Evolutionary conservation across 345 rosid species (phyloP), one percentile per base, ranked within the genome.

Genomic region (Hibiscus tridactylites): DNA sequence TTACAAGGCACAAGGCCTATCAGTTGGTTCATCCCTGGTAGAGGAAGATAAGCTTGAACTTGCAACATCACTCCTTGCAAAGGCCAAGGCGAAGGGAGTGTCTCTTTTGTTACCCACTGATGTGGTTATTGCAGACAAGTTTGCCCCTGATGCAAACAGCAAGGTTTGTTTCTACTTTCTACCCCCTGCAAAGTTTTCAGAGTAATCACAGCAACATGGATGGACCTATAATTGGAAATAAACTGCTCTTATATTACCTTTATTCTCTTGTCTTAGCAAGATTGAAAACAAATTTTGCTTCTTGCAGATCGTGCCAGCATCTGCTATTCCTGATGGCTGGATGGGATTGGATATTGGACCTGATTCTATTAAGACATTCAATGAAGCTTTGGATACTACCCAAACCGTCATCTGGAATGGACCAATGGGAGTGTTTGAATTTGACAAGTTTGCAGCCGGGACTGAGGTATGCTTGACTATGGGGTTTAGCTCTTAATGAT

Each of bases 401-500:
- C 65, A 77, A 93, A 49, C 98, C 54, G 80, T 93, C 69, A 93
- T 93, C 86, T 93, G 98, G 98, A 93, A 91, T 29, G 97, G 98
- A 77, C 98, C 98, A 15, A 93, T 93, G 98, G 98, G 97, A 74
- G 98, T 89, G 79, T 93, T 93, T 74, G 98, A 93, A 74, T 93
- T 85, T 76, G 92, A 86, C 0, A 88, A 93, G 84, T 93, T 93
- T 70, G 96, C 97, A 0, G 77, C 70, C 79, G 97, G 98, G 79
- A 93, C 97, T 26, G 91, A 89, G 90, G 94, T 87, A 78, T n/a
- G 72, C 73, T 47, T 11, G 15, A 31, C 21, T 70, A 49, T 70
- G 65, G 57, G 33, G 47, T 73, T 9, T 53, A 62, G 46, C 35
- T 0, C 42, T 44, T 52, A n/a, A 28, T 61, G 15, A 29, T 52